These are phyloP conservation scores for Annulohypoxylon truncatum DNA, from an alignment of 2,329 filamentous ascomycete species.

Conservation along the genomic window DNA sequence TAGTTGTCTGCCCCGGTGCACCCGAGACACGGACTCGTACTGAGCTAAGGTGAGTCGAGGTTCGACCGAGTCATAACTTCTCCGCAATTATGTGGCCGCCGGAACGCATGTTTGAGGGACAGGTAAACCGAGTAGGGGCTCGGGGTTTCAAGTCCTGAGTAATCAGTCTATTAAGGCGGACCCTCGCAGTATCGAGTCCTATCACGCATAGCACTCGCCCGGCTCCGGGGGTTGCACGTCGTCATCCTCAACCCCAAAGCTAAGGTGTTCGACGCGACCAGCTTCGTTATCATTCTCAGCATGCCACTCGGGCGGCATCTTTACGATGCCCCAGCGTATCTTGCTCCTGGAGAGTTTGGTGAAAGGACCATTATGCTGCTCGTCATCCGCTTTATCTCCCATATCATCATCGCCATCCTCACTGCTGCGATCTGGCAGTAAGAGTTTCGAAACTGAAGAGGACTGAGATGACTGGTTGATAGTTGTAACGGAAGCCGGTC, in stretches of 20 bases:
- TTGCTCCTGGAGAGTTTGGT: conserved; percentile 34
- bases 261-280: conserved; percentile 32
- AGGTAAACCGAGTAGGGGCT: not conserved
- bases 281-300: conserved; percentile 22
- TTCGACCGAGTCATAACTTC: not conserved
- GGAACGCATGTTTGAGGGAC: not conserved
- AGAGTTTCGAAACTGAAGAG: conserved; percentile 11
- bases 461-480: not conserved
- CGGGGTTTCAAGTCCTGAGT: not conserved
- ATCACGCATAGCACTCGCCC: conserved; percentile 37
- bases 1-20: not conserved
- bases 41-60: conserved; percentile 1
- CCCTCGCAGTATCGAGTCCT: not conserved
- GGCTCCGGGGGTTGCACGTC: conserved; percentile 26
- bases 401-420: not conserved
- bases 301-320: conserved; percentile 40
- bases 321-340: conserved; percentile 42
- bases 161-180: not conserved
- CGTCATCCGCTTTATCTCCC: not conserved
- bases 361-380: conserved; percentile 9
- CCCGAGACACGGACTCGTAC: not conserved
- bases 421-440: conserved; percentile 2
- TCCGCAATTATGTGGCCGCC: not conserved
- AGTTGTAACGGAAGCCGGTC: not conserved
- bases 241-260: conserved; percentile 41